These are phyloP conservation scores for Brettanomyces anomalus DNA, from an alignment of 805 yeast species.

Conservation along the genomic window DNA sequence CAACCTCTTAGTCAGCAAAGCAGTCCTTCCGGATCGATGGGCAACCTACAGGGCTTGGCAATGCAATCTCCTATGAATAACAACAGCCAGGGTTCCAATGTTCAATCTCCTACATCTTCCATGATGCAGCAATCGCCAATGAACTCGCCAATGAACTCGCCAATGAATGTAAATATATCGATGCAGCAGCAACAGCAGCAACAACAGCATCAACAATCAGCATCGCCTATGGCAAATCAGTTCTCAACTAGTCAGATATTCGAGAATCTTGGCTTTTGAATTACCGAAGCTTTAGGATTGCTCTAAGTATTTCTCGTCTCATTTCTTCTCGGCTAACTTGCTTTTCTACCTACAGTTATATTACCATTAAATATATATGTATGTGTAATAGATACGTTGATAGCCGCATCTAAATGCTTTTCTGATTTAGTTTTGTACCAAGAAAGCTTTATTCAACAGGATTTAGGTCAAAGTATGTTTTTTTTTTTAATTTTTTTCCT, in stretches of 20 bases:
- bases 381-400: too few relatives aligned
- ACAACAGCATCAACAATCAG: background rate
- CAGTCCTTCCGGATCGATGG: too few relatives aligned
- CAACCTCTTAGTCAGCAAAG: background rate
- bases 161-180: slow-evolving; percentile 1
- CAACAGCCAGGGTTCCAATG: background rate
- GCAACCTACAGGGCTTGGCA: background rate
- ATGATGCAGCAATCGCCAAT: background rate
- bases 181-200: slow-evolving; percentile 7
- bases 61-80: background rate
- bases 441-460: too few relatives aligned
- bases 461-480: too few relatives aligned
- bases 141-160: background rate
- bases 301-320: background rate
- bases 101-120: background rate
- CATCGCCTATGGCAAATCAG: too few relatives aligned
- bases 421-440: too few relatives aligned
- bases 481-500: too few relatives aligned
- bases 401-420: too few relatives aligned
- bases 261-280: background rate
- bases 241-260: background rate
- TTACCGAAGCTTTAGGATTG: too few relatives aligned
- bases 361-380: background rate
- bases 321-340: background rate
- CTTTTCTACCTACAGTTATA: background rate